A percentile compares a stretch with the other conserved stretches of the same genome.
Conservation (phyloP, 352 stramenopile species). For the Halophytophthora polymorphica region DNA sequence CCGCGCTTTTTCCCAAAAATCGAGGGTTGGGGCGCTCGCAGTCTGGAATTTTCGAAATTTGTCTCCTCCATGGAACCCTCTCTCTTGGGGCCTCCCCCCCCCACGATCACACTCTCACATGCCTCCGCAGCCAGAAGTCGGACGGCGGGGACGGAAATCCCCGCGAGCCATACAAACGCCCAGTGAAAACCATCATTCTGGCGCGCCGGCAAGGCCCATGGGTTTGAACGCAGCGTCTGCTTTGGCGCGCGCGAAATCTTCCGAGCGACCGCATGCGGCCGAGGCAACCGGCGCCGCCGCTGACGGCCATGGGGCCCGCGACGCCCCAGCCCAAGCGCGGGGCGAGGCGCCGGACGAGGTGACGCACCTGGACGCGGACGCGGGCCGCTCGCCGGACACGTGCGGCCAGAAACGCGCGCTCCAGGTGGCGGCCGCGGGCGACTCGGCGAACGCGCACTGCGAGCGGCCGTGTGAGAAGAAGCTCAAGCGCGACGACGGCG, state of each 20-base stretch:
- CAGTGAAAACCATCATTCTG: slow-evolving; percentile 54
- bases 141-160: no score
- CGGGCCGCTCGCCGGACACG: neutral
- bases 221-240: slow-evolving; percentile 43
- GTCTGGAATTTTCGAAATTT: slow-evolving; percentile 5
- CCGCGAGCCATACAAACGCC: slow-evolving; percentile 27
- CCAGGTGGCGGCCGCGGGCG: slow-evolving; percentile 1
- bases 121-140: no score
- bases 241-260: slow-evolving; percentile 24
- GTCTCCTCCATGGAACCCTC: neutral
- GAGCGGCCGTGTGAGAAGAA: slow-evolving; percentile 47
- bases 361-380: neutral
- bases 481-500: slow-evolving; percentile 22
- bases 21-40: neutral
- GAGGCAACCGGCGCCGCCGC: slow-evolving; percentile 2
- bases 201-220: slow-evolving; percentile 17
- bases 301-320: neutral
- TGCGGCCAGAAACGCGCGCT: slow-evolving; percentile 22
- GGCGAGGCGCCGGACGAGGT: no score
- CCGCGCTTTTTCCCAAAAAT: neutral
- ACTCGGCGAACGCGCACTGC: neutral
- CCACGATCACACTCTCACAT: no score
- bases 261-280: neutral
- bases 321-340: neutral
- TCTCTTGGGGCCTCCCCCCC: no score